A percentile compares a stretch with the other conserved stretches of the same genome.
Conservation (phyloP, 495 filamentous ascomycete species). For the Podospora pseudoanserina region DNA sequence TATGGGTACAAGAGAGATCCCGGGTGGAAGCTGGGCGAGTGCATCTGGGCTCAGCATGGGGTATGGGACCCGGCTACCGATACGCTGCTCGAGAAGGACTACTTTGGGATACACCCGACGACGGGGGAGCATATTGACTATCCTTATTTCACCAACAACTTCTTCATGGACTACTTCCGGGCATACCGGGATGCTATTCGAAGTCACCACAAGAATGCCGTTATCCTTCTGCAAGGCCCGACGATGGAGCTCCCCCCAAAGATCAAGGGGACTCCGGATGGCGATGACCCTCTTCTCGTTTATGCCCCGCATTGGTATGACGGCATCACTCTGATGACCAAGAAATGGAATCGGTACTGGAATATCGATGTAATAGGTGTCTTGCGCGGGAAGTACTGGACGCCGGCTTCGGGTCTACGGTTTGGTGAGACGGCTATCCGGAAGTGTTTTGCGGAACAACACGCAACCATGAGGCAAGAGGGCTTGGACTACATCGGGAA, state of each 20-base stretch:
- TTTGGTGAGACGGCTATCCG: conserved; percentile 92
- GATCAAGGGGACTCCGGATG: conserved; percentile 83
- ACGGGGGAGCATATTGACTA: conserved; percentile 73
- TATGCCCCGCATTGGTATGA: conserved; percentile 97
- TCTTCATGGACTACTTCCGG: conserved; percentile 83
- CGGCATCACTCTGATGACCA: conserved; percentile 92
- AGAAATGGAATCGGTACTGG: conserved; percentile 97
- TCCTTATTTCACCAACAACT: conserved; percentile 79
- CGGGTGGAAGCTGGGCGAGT: conserved; percentile 86
- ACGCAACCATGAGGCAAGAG: conserved; percentile 82
- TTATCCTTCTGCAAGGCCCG: conserved; percentile 88
- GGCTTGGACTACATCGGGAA: conserved; percentile 86
- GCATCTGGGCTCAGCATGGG: conserved; percentile 94
- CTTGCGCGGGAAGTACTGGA: conserved; percentile 80
- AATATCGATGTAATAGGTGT: conserved; percentile 95
- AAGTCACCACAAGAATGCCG: conserved; percentile 68
- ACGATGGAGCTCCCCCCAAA: conserved; percentile 86
- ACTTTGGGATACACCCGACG: conserved; percentile 73
- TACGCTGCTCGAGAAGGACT: conserved; percentile 75
- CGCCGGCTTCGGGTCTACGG: conserved; percentile 85
- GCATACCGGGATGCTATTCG: conserved; percentile 70
- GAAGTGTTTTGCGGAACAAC: conserved; percentile 88
- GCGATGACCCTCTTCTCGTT: conserved; percentile 76
- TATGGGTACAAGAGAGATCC: conserved; percentile 90
- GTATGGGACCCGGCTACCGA: conserved; percentile 86